Percentiles rank a stretch among this genome's conserved stretches.
phyloP scores from a whole-genome alignment of 495 filamentous ascomycete genomes.

The Elaphomyces granulatus region DNA sequence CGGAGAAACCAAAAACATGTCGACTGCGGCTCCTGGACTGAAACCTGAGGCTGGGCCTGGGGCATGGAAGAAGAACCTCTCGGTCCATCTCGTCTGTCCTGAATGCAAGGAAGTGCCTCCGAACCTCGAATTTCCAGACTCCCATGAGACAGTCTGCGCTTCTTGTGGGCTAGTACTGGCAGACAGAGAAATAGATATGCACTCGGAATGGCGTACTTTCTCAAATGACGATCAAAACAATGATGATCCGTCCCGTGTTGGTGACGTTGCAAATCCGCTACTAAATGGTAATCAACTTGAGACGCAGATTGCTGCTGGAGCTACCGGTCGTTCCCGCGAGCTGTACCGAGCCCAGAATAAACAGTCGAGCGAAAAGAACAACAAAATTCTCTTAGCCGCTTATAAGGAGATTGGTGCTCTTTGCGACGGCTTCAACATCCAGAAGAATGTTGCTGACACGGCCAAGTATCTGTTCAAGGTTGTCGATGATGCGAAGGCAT shows the following conservation, averaged over 20 bases:
- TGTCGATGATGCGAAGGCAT: constrained; percentile 76
- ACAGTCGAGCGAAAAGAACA: constrained; percentile 69
- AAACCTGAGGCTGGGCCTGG: background rate
- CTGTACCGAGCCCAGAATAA: constrained; percentile 81
- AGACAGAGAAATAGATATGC: constrained; percentile 82
- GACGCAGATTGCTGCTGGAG: constrained; percentile 72
- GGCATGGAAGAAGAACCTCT: constrained; percentile 61
- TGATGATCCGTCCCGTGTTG: constrained; percentile 95
- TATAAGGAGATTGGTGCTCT: constrained; percentile 83
- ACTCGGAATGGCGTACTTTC: constrained; percentile 98
- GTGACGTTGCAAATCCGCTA: constrained; percentile 74
- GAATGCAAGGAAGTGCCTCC: constrained; percentile 88
- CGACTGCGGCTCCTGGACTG: background rate
- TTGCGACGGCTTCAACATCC: constrained; percentile 73
- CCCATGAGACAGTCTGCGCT: constrained; percentile 82
- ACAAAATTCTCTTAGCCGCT: constrained; percentile 60
- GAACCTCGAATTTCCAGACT: constrained; percentile 86
- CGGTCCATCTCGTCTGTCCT: constrained; percentile 63
- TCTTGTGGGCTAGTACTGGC: constrained; percentile 86
- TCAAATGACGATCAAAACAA: constrained; percentile 92
- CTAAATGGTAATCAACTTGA: constrained; percentile 86
- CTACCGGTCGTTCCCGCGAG: constrained; percentile 56
- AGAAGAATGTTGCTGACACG: constrained; percentile 63
- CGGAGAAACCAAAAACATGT: background rate
- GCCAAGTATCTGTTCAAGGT: constrained; percentile 92